phyloP scores from a whole-genome alignment of 495 filamentous ascomycete species.

The Bombardia bombarda region DNA sequence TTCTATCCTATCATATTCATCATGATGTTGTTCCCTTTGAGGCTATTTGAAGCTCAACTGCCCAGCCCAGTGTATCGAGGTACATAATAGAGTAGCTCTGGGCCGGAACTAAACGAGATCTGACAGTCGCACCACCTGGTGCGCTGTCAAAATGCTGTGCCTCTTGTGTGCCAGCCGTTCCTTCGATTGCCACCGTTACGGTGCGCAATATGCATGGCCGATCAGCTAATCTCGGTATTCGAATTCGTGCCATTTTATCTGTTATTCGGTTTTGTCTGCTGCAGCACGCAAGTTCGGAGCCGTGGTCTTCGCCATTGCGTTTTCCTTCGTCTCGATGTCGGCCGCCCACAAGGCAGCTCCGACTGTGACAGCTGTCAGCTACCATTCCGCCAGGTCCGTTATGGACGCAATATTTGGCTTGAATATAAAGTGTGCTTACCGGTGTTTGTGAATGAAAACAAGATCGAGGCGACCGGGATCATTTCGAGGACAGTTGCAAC shows the following conservation, averaged over 20 bases:
- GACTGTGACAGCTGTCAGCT: conserved; percentile 32
- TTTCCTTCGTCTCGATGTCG: conserved; percentile 66
- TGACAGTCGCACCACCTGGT: conserved; percentile 10
- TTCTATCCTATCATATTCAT: too few species aligned
- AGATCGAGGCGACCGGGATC: conserved; percentile 71
- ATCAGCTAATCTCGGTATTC: conserved; percentile 18
- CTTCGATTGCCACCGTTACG: conserved; percentile 9
- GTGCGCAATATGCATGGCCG: conserved; percentile 10
- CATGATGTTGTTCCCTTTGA: too few species aligned
- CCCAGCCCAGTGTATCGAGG: too few species aligned
- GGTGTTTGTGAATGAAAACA: conserved; percentile 85
- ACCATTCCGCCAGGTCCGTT: too few species aligned
- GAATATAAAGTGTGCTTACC: too few species aligned
- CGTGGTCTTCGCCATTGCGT: conserved; percentile 38
- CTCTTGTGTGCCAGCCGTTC: conserved; percentile 7
- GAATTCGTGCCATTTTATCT: conserved; percentile 8
- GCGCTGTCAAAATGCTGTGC: conserved; percentile 25
- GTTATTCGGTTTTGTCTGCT: conserved; percentile 47
- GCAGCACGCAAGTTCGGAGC: conserved; percentile 46
- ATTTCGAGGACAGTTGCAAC: conserved; percentile 72
- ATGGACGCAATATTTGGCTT: too few species aligned
- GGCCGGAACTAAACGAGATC: not conserved
- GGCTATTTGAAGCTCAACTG: too few species aligned
- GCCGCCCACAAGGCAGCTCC: conserved; percentile 92
- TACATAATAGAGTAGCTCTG: too few species aligned